Base-by-base conservation (phyloP, 768 basidiomycete genomes). In the Xerocomus potaroensis region DNA sequence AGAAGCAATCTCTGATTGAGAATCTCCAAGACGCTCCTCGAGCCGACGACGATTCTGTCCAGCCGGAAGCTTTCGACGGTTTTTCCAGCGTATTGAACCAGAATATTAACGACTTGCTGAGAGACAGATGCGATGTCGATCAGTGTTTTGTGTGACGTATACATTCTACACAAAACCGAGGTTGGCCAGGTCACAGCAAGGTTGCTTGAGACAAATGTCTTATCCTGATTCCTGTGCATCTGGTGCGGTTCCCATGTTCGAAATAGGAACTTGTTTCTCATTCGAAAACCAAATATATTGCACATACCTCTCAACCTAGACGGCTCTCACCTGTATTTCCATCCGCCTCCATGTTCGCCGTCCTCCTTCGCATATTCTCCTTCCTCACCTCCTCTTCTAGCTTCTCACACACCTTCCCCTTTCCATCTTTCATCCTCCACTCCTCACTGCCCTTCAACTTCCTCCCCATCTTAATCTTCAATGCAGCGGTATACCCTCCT, bases 401-500 rank as follows among this genome's bases (percentile, higher is more conserved):
- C 12, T 27, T 40, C 19, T 67, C 65, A 26, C 73, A 41, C 36
- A 36, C 57, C 42, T 60, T 60, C 30, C 56, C 54, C 40, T 42
- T 51, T 4, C 68, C 72, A 16, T 53, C 47, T 37, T 73, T 74
- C 10, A 49, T 57, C 54, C 49, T 65, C 70, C 68, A 71, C 32
- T 51, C 48, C 15, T 67, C 59, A 2, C 58, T 53, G 33, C 69
- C 58, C 31, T 58, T 60, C 53, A 84, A 51, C 60, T 71, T 79
- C 43, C 72, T 73, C 3, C 85, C 81, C 48, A 78, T 60, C 48
- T 58, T 65, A 48, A 67, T 67, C 69, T 90, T 91, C 41, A 83
- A 70, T 58, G 65, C 56, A n/a, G 77, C 87, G 2, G 81, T 75
- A 61, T 87, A 90, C 12, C 89, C 89, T 0, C 77, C 84, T 61